Evolutionary conservation across 768 basidiomycete genomes (phyloP).

Genomic region (Lactarius evosmus): DNA sequence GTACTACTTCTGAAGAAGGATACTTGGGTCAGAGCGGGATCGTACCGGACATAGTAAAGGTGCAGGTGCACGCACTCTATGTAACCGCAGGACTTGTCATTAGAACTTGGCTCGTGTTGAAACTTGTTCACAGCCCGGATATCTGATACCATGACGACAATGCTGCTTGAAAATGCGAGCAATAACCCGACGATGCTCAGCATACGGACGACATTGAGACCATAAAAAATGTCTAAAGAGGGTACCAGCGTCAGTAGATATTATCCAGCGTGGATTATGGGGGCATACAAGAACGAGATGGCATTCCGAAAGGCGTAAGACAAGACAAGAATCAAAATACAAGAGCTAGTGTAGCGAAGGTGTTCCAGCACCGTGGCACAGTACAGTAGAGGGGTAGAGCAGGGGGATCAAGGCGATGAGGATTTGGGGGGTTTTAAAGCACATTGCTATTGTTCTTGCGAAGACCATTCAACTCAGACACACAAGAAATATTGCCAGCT

Average conservation of each 20-base stretch:
- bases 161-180: conserved; percentile 77
- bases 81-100: conserved; percentile 40
- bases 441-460: not conserved
- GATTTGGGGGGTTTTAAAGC: not conserved
- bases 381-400: not conserved
- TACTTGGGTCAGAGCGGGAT: not conserved
- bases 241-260: not conserved
- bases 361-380: conserved; percentile 26
- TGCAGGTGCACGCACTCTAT: conserved; percentile 18
- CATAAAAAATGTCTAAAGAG: conserved; percentile 58
- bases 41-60: not conserved
- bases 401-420: not conserved
- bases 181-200: conserved; percentile 77
- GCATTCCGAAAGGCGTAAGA: conserved; percentile 17
- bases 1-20: conserved; percentile 56
- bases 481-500: not conserved
- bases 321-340: not conserved
- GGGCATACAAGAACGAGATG: conserved; percentile 17
- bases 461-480: conserved; percentile 1
- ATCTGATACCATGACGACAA: conserved; percentile 70
- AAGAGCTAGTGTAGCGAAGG: conserved; percentile 1
- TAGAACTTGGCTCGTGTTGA: conserved; percentile 37
- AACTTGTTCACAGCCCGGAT: conserved; percentile 69
- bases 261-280: not conserved
- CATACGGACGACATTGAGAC: conserved; percentile 72